These are phyloP conservation scores for Penicillium ochrochloron DNA, from an alignment of 495 filamentous ascomycete species.

Conservation along the genomic window DNA sequence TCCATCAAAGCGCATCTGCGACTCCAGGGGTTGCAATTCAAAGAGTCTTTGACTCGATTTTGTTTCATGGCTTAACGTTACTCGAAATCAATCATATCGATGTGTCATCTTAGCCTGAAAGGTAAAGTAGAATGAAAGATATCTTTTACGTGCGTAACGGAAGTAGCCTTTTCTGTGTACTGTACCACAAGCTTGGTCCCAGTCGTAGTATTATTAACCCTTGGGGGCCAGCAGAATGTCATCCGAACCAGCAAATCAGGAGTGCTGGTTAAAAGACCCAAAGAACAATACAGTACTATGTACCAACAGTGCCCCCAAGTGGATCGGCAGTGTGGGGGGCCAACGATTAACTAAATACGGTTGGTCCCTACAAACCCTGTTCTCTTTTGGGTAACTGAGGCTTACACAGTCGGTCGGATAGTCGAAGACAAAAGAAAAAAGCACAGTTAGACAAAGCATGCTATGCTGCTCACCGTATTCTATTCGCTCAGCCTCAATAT, in stretches of 20 bases:
- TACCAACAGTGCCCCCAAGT: conserved; percentile 7
- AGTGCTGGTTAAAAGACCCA: background rate
- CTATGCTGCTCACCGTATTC: background rate
- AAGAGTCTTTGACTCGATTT: background rate
- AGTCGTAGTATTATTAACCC: background rate
- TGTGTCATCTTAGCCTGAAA: background rate
- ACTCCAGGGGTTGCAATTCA: background rate
- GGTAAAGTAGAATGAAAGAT: background rate
- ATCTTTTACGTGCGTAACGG: background rate
- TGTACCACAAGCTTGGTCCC: background rate
- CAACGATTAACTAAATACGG: conserved; percentile 3
- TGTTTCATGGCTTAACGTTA: background rate
- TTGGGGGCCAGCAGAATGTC: background rate
- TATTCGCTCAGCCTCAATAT: conserved; percentile 4
- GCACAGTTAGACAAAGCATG: conserved; percentile 3
- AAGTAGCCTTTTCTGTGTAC: background rate
- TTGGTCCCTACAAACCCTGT: background rate
- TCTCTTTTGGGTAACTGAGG: conserved; percentile 2
- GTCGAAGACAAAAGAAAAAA: background rate
- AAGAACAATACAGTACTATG: too few species aligned
- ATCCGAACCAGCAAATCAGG: background rate
- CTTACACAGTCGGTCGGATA: background rate
- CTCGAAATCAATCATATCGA: background rate
- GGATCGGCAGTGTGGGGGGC: background rate
- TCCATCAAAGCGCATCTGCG: background rate